Evolutionary conservation across 1,139 yeast genomes (phyloP), one percentile per base, ranked within the genome.

Genomic region (Blastobotrys persicus): DNA sequence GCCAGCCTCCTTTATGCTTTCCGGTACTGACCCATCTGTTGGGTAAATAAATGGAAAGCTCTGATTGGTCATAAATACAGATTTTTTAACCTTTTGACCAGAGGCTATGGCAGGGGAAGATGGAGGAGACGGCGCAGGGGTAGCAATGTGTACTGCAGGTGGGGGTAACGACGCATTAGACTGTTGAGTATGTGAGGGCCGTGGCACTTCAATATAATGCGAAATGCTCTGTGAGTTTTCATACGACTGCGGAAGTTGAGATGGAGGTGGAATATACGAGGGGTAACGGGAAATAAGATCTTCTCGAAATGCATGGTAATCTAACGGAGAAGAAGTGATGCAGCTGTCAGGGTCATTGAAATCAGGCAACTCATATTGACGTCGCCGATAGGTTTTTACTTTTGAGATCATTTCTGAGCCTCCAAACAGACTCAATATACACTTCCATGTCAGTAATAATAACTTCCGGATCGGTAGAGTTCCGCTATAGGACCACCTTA

Each of bases 41-140:
- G 96, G 96, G 60, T 83, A 85, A 3, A 88, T 73, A 56, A 88
- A 80, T 0, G 98, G 97, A 70, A 79, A 84, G 11, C 83, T 77
- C 59, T 85, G 87, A 62, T 87, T 86, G 0, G 92, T 80, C 66
- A 87, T 91, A 59, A 83, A 87, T 17, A 61, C 64, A 49, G 88
- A 79, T 57, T 84, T 82, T 56, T 88, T 77, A 31, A 77, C 75
- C 59, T 83, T 86, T 50, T 80, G 85, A 11, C 86, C 86, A 1
- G 68, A 58, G 39, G 64, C 60, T 37, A 62, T 60, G 34, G 63
- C 72, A 20, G 95, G 89, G 1, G 85, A 78, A 7, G 80, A 66
- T 0, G 87, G 84, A 0, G 96, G 96, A 0, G 96, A 85, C 1
- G 96, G 94, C 0, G 85, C 87, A 0, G 96, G 96, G 0, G 96